Evolutionary conservation across 345 rosid genomes (phyloP).

Genomic region (Draba incana): DNA sequence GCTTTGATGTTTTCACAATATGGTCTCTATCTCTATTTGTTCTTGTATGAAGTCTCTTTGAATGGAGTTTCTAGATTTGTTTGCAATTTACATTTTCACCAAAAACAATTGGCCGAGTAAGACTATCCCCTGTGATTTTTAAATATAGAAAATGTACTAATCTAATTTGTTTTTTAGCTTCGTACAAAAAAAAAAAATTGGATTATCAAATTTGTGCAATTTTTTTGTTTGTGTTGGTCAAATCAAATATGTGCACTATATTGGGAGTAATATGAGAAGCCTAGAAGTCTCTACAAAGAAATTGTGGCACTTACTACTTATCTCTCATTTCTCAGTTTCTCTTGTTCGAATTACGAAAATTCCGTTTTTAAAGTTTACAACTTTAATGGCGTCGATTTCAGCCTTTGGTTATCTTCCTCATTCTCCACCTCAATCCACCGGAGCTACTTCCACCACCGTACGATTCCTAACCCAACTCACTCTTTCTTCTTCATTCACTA

Average conservation of each 20-base stretch:
- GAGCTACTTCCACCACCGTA: constrained; percentile 35
- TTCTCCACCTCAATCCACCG: constrained; percentile 27
- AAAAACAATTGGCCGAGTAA: neutral
- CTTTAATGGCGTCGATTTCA: constrained; percentile 62
- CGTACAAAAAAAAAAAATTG: too few species aligned
- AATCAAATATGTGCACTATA: neutral
- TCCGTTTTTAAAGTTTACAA: neutral
- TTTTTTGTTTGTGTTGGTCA: too few species aligned
- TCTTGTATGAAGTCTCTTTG: neutral
- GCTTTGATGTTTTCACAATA: constrained; percentile 18
- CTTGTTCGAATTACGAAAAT: neutral
- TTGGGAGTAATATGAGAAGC: neutral
- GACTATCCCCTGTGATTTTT: too few species aligned
- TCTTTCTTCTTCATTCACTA: neutral
- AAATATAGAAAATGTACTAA: neutral
- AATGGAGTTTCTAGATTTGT: neutral
- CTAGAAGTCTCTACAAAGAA: constrained; percentile 6
- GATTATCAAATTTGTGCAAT: too few species aligned
- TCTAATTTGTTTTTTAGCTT: too few species aligned
- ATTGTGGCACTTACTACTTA: constrained; percentile 48
- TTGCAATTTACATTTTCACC: neutral
- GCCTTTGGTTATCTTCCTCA: constrained; percentile 42
- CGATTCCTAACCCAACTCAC: neutral
- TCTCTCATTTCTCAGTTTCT: constrained; percentile 34
- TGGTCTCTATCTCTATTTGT: neutral